Percentiles rank a stretch among this genome's conserved stretches.
Conservation (phyloP, 306 rosid genomes). For the Acacia acuminata region DNA sequence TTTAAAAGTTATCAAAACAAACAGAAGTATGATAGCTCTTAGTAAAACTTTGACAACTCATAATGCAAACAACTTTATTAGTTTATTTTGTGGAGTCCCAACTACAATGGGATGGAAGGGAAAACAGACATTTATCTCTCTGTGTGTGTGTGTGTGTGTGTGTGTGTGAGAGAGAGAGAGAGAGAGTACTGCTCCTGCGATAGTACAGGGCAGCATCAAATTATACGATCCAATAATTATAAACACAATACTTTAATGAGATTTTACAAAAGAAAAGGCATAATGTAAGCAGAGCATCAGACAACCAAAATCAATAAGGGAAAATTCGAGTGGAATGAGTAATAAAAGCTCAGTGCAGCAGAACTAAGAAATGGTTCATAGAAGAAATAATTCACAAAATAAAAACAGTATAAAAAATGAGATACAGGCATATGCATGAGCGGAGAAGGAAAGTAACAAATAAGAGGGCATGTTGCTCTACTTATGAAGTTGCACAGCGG, state of each 20-base stretch:
- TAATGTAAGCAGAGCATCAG: neutral
- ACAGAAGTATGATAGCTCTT: neutral
- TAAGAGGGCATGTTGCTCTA: neutral
- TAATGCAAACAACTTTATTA: neutral
- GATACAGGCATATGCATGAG: neutral
- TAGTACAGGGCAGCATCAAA: neutral
- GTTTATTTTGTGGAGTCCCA: neutral
- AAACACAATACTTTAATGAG: neutral
- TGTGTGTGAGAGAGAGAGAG: neutral
- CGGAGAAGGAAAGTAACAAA: neutral
- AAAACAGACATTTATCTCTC: too few species aligned
- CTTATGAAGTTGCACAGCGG: neutral
- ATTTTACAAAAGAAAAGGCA: neutral
- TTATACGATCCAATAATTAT: neutral
- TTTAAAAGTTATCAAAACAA: neutral
- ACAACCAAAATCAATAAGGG: neutral
- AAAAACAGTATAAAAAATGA: neutral
- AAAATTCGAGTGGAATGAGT: neutral
- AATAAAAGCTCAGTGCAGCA: neutral
- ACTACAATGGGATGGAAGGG: neutral
- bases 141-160: too few species aligned
- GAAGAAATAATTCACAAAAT: neutral
- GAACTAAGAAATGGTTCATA: neutral
- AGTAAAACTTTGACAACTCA: neutral
- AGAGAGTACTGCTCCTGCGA: neutral